phyloP scores from a whole-genome alignment of 2,329 filamentous ascomycete genomes.

The Xylariaceae sp. region DNA sequence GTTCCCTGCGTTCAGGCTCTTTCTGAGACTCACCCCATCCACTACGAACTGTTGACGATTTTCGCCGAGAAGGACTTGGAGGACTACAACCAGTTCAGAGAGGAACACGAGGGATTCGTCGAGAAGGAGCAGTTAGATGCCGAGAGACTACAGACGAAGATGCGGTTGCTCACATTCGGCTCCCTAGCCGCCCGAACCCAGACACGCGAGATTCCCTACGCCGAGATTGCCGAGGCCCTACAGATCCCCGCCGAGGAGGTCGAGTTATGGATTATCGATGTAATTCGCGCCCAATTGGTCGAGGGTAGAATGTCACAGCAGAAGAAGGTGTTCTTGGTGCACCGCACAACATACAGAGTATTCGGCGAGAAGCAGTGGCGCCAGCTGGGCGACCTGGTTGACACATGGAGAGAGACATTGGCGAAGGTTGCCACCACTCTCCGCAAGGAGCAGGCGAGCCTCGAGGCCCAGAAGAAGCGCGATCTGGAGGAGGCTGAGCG shows the following conservation, averaged over 20 bases:
- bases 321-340: constrained; percentile 88
- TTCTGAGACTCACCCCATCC: constrained; percentile 73
- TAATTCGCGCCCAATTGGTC: constrained; percentile 89
- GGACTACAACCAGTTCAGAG: constrained; percentile 91
- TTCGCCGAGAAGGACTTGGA: constrained; percentile 92
- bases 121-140: constrained; percentile 69
- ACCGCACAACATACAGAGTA: constrained; percentile 92
- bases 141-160: constrained; percentile 81
- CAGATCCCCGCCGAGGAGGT: constrained; percentile 79
- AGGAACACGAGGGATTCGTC: constrained; percentile 82
- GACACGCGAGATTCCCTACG: constrained; percentile 83
- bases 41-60: constrained; percentile 90
- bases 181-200: constrained; percentile 79
- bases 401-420: constrained; percentile 84
- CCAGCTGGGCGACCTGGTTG: constrained; percentile 83
- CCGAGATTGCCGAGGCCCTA: constrained; percentile 75
- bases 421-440: constrained; percentile 73
- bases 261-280: constrained; percentile 98
- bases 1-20: constrained; percentile 82
- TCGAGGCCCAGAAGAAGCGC: constrained; percentile 69
- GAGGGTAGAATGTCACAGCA: constrained; percentile 95
- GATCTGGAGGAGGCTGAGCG: constrained; percentile 67
- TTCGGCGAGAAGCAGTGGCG: constrained; percentile 98
- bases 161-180: constrained; percentile 89
- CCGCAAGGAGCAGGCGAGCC: constrained; percentile 74